Percentiles rank a stretch among this genome's conserved stretches.
phyloP scores from a whole-genome alignment of 2,329 filamentous ascomycete genomes.

The Alternaria rosae region DNA sequence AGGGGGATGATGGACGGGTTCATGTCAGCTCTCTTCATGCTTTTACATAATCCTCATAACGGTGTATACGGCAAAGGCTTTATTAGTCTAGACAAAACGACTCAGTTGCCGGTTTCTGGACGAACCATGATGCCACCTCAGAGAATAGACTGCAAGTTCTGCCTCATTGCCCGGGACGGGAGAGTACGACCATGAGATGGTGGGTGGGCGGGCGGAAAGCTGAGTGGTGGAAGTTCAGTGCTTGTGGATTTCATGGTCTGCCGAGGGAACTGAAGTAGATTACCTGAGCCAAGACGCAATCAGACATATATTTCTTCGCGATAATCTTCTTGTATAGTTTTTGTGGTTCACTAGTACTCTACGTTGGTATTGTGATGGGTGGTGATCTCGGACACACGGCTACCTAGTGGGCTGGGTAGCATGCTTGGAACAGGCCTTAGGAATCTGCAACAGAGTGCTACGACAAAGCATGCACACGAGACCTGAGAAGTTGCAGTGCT shows the following conservation, averaged over 20 bases:
- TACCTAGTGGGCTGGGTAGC: background rate
- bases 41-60: slow-evolving; percentile 39
- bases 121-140: slow-evolving; percentile 26
- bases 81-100: slow-evolving; percentile 18
- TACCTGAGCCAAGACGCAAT: slow-evolving; percentile 2
- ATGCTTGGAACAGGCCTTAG: background rate
- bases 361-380: background rate
- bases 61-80: background rate
- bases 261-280: slow-evolving; percentile 18
- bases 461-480: background rate
- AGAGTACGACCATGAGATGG: slow-evolving; percentile 68
- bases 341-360: background rate
- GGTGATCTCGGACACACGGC: background rate
- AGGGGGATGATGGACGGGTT: slow-evolving; percentile 39
- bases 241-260: slow-evolving; percentile 22
- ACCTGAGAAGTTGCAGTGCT: background rate
- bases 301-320: background rate
- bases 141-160: slow-evolving; percentile 22
- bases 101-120: slow-evolving; percentile 19
- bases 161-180: slow-evolving; percentile 60
- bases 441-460: background rate
- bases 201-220: slow-evolving; percentile 66
- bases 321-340: background rate
- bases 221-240: slow-evolving; percentile 31
- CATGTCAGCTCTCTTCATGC: slow-evolving; percentile 26